Percentiles rank a stretch among this genome's conserved stretches.
These are phyloP conservation scores for Termitomyces sp. DNA, from an alignment of 768 basidiomycete genomes.

Conservation along the genomic window DNA sequence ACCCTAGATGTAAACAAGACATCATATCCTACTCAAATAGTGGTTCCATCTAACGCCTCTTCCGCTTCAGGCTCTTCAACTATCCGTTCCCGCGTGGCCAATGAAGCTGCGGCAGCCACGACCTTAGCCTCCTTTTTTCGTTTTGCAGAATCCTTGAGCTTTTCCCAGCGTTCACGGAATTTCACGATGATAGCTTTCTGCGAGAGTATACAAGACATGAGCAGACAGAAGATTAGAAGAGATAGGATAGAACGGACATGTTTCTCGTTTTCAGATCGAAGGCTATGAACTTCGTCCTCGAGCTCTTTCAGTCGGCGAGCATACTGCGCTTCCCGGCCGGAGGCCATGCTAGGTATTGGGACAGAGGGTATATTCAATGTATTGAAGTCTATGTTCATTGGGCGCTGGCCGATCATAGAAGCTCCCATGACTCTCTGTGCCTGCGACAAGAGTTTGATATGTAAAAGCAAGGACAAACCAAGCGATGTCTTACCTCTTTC, in stretches of 20 bases:
- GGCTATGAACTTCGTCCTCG: constrained; percentile 66
- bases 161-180: constrained; percentile 86
- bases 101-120: constrained; percentile 39
- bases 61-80: constrained; percentile 65
- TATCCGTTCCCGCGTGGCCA: constrained; percentile 59
- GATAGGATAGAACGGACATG: constrained; percentile 43
- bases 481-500: constrained; percentile 42
- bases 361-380: constrained; percentile 49
- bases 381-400: constrained; percentile 45
- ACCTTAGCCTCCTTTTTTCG: constrained; percentile 77
- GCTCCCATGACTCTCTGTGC: constrained; percentile 78
- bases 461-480: not conserved
- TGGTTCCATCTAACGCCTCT: constrained; percentile 37
- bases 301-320: constrained; percentile 69
- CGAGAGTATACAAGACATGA: constrained; percentile 13
- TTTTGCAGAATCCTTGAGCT: constrained; percentile 82
- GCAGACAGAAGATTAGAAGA: not conserved
- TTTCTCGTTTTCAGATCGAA: constrained; percentile 75
- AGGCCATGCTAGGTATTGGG: constrained; percentile 42
- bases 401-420: constrained; percentile 51
- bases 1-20: not conserved
- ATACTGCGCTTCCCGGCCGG: constrained; percentile 51
- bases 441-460: constrained; percentile 27
- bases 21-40: constrained; percentile 8
- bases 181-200: constrained; percentile 81